phyloP scores from a whole-genome alignment of 306 rosid species.

The Arachis stenosperma region DNA sequence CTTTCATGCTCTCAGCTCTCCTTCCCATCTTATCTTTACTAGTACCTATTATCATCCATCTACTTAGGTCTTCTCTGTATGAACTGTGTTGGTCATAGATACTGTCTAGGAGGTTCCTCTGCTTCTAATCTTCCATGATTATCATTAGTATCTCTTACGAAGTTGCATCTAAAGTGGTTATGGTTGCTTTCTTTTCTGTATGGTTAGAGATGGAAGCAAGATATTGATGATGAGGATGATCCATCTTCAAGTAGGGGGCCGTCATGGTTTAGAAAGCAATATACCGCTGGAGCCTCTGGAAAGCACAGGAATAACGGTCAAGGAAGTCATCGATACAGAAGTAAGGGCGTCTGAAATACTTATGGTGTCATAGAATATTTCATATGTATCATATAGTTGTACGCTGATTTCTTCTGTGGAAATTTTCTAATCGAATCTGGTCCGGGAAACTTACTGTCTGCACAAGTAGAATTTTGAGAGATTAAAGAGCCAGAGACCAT shows the following conservation, averaged over 20 bases:
- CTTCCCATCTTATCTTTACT: background rate
- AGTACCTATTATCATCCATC: background rate
- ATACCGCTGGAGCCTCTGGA: constrained; percentile 21
- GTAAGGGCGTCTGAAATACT: constrained; percentile 33
- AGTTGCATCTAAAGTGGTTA: constrained; percentile 10
- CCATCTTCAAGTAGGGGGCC: constrained; percentile 42
- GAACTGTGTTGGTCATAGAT: background rate
- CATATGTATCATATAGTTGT: constrained; percentile 27
- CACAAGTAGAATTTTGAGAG: background rate
- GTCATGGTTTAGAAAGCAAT: constrained; percentile 42
- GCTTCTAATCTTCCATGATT: constrained; percentile 8
- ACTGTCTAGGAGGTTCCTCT: background rate
- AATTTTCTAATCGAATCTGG: constrained; percentile 15
- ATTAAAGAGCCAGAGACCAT: constrained; percentile 1
- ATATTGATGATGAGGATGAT: constrained; percentile 25
- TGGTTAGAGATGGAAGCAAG: constrained; percentile 46
- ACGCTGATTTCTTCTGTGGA: constrained; percentile 9
- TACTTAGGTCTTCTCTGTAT: constrained; percentile 5
- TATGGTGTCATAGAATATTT: constrained; percentile 12
- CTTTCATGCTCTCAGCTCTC: background rate
- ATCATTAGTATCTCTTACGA: background rate
- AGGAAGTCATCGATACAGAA: constrained; percentile 31
- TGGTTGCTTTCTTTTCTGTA: constrained; percentile 5
- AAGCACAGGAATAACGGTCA: constrained; percentile 22
- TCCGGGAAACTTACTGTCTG: constrained; percentile 10